These are phyloP conservation scores for Talaromyces adpressus DNA, from an alignment of 495 filamentous ascomycete species.

Conservation along the genomic window DNA sequence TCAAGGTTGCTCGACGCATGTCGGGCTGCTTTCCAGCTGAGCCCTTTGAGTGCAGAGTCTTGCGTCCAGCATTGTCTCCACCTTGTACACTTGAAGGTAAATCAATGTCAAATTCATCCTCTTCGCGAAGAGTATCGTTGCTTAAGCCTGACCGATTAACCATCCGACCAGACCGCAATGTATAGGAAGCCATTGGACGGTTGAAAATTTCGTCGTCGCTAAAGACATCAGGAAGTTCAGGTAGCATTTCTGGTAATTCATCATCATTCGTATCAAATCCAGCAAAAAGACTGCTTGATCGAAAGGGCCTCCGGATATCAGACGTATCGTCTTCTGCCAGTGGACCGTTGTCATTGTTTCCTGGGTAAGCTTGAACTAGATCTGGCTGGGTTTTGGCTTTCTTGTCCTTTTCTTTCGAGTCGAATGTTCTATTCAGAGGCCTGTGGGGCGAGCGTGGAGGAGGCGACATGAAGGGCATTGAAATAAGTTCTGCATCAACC, in stretches of 20 bases:
- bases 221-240: constrained; percentile 30
- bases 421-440: constrained; percentile 15
- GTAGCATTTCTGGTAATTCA: constrained; percentile 25
- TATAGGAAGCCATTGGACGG: constrained; percentile 38
- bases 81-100: constrained; percentile 4
- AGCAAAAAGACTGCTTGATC: constrained; percentile 79
- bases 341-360: constrained; percentile 78
- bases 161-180: constrained; percentile 33
- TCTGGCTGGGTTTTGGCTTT: constrained; percentile 20
- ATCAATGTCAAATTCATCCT: constrained; percentile 22
- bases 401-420: constrained; percentile 11
- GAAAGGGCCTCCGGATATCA: constrained; percentile 59
- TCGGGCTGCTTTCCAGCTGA: constrained; percentile 39
- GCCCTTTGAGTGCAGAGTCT: constrained; percentile 7
- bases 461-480: constrained; percentile 25
- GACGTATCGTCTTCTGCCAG: constrained; percentile 49
- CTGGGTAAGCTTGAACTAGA: constrained; percentile 62
- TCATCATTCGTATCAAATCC: constrained; percentile 61
- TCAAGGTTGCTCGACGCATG: constrained; percentile 61
- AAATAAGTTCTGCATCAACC: constrained; percentile 12
- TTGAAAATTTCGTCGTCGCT: constrained; percentile 39
- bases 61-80: background rate
- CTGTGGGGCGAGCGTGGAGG: constrained; percentile 27
- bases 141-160: constrained; percentile 32
- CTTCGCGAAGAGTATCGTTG: constrained; percentile 28